phyloP scores from a whole-genome alignment of 805 yeast genomes.

The Yarrowia keelungensis region DNA sequence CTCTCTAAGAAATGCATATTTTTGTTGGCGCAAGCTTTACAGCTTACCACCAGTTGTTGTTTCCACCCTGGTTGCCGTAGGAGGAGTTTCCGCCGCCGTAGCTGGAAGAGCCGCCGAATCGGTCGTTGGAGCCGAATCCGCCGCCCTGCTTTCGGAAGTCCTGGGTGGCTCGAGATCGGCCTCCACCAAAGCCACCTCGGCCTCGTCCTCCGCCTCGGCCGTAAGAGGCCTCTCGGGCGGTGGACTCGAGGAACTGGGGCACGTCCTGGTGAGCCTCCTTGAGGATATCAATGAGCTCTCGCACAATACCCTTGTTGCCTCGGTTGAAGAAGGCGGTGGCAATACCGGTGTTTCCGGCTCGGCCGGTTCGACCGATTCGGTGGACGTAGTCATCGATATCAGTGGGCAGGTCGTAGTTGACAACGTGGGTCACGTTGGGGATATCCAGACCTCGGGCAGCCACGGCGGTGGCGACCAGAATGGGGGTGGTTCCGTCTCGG shows the following conservation, averaged over 20 bases:
- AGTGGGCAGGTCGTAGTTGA: conserved; percentile 95
- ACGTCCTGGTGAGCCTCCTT: conserved; percentile 97
- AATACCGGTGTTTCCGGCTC: conserved; percentile 99
- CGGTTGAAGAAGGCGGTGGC: conserved; percentile 99
- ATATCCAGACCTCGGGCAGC: conserved; percentile 99
- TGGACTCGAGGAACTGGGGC: conserved; percentile 83
- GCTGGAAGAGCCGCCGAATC: conserved; percentile 41
- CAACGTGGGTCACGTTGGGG: conserved; percentile 97
- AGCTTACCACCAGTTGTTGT: conserved; percentile 40
- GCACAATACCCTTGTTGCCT: conserved; percentile 86
- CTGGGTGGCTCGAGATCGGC: conserved; percentile 53
- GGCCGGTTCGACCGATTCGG: conserved; percentile 99
- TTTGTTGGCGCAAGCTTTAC: conserved; percentile 8
- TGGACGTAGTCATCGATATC: conserved; percentile 99
- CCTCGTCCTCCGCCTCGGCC: conserved; percentile 63
- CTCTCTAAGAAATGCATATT: conserved; percentile 32
- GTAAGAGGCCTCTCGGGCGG: conserved; percentile 75
- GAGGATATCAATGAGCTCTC: conserved; percentile 85
- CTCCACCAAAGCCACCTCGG: conserved; percentile 51
- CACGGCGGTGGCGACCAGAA: conserved; percentile 98
- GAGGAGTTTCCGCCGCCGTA: conserved; percentile 25
- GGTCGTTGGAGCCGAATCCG: conserved; percentile 47
- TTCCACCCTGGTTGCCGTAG: conserved; percentile 43
- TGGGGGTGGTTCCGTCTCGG: conserved; percentile 89
- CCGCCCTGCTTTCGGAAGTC: conserved; percentile 60